phyloP scores from a whole-genome alignment of 257 asterid genomes.

The Ajuga chamaepitys region DNA sequence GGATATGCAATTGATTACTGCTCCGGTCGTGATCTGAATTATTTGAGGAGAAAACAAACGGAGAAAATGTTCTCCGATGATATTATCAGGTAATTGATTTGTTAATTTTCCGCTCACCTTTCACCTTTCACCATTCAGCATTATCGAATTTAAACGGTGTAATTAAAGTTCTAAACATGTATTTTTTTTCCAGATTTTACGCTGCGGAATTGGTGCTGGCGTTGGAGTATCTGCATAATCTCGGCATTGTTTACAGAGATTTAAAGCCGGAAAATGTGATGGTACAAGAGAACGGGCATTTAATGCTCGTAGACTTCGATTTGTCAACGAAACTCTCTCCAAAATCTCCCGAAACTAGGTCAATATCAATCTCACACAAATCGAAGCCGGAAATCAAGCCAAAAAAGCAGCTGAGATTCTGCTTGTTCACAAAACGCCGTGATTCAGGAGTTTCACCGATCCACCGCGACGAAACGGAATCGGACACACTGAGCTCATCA shows the following conservation, averaged over 20 bases:
- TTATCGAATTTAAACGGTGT: background rate
- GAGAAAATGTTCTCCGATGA: slow-evolving; percentile 97
- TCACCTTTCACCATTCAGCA: background rate
- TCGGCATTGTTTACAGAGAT: slow-evolving; percentile 84
- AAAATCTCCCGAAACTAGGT: slow-evolving; percentile 34
- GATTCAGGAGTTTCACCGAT: slow-evolving; percentile 41
- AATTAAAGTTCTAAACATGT: background rate
- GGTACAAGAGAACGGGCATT: slow-evolving; percentile 83
- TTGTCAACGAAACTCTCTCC: slow-evolving; percentile 67
- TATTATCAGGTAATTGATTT: slow-evolving; percentile 51
- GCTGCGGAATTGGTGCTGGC: slow-evolving; percentile 87
- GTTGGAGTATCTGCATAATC: slow-evolving; percentile 71
- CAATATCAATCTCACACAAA: slow-evolving; percentile 19
- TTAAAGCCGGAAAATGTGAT: slow-evolving; percentile 93
- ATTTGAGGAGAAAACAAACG: slow-evolving; percentile 58
- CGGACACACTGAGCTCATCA: slow-evolving; percentile 26
- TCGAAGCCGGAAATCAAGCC: slow-evolving; percentile 20
- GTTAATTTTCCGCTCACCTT: background rate
- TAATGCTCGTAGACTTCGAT: slow-evolving; percentile 92
- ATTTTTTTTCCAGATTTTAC: slow-evolving; percentile 52
- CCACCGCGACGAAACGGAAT: slow-evolving; percentile 24
- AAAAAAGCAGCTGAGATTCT: slow-evolving; percentile 22
- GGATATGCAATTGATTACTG: slow-evolving; percentile 94
- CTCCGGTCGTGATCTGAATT: slow-evolving; percentile 82
- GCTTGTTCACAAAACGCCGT: slow-evolving; percentile 23